Evolutionary conservation across 106 monocot species (phyloP).

Genomic region (Dendrobium chrysotoxum): DNA sequence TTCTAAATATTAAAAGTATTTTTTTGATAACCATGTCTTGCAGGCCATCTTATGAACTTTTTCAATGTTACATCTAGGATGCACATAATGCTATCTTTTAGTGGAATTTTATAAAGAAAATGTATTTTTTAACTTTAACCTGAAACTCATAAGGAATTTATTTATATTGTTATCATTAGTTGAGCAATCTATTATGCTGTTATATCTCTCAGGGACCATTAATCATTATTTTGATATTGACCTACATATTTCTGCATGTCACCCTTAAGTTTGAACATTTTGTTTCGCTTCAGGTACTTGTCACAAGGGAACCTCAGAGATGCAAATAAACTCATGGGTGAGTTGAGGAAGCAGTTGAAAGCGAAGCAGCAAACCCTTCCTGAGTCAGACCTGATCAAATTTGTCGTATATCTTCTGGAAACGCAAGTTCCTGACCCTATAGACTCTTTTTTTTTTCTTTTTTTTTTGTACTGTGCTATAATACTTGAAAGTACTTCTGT

Average conservation of each 20-base stretch:
- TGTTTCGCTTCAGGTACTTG: conserved; percentile 59
- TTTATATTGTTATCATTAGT: background rate
- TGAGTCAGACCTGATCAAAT: conserved; percentile 58
- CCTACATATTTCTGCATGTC: background rate
- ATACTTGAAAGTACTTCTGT: background rate
- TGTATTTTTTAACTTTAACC: background rate
- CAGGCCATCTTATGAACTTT: background rate
- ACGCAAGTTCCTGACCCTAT: conserved; percentile 43
- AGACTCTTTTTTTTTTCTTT: background rate
- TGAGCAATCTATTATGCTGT: background rate
- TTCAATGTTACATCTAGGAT: background rate
- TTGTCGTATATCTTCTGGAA: conserved; percentile 65
- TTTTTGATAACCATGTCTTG: background rate
- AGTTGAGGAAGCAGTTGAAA: conserved; percentile 51
- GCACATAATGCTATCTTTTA: background rate
- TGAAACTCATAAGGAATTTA: background rate
- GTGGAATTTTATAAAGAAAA: background rate
- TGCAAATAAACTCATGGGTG: conserved; percentile 78
- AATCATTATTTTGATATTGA: background rate
- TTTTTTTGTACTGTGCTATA: background rate
- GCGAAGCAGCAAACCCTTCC: conserved; percentile 48
- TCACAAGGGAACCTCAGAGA: conserved; percentile 82
- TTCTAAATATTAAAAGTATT: background rate
- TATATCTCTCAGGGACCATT: background rate
- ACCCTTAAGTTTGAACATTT: background rate